These are phyloP conservation scores for Ceratocystiopsis sp. DNA, from an alignment of 2,329 filamentous ascomycete genomes.

Conservation along the genomic window DNA sequence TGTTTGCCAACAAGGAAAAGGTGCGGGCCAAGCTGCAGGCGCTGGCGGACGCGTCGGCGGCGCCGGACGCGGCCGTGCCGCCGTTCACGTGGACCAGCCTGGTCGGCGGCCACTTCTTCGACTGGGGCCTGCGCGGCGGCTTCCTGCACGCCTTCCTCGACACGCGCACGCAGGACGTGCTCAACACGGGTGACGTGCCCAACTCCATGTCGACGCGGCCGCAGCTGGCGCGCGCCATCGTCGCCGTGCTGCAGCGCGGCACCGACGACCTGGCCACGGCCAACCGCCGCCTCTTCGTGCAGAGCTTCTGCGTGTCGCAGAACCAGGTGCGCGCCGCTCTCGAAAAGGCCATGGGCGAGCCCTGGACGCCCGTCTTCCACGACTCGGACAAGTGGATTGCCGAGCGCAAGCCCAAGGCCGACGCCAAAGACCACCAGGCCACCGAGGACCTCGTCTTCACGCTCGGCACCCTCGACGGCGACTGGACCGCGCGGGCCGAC, in stretches of 20 bases:
- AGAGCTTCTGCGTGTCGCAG: conserved; percentile 40
- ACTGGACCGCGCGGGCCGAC: conserved; percentile 27
- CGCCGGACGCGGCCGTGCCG: conserved; percentile 1
- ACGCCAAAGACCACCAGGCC: conserved; percentile 20
- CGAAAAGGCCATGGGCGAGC: conserved; percentile 33
- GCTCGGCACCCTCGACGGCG: conserved; percentile 27
- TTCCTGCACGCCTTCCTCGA: conserved; percentile 29
- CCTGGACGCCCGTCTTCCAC: conserved; percentile 21
- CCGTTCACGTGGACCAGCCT: conserved; percentile 15
- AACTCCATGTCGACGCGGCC: conserved; percentile 12
- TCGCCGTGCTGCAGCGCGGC: conserved; percentile 12
- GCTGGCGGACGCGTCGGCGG: conserved; percentile 4
- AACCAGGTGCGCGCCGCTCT: conserved; percentile 35
- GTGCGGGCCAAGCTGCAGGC: conserved; percentile 20
- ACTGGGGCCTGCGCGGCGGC: conserved; percentile 27
- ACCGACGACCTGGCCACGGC: conserved; percentile 13
- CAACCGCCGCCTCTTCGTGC: conserved; percentile 34
- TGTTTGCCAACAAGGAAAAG: conserved; percentile 20
- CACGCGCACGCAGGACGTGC: conserved; percentile 25
- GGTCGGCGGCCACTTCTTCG: conserved; percentile 15
- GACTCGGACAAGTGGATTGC: conserved; percentile 24
- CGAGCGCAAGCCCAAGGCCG: conserved; percentile 19
- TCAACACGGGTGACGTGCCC: conserved; percentile 13
- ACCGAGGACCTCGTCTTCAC: conserved; percentile 33
- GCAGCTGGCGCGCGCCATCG: conserved; percentile 14